phyloP scores from a whole-genome alignment of 768 basidiomycete species.

The Kwoniella dendrophila region DNA sequence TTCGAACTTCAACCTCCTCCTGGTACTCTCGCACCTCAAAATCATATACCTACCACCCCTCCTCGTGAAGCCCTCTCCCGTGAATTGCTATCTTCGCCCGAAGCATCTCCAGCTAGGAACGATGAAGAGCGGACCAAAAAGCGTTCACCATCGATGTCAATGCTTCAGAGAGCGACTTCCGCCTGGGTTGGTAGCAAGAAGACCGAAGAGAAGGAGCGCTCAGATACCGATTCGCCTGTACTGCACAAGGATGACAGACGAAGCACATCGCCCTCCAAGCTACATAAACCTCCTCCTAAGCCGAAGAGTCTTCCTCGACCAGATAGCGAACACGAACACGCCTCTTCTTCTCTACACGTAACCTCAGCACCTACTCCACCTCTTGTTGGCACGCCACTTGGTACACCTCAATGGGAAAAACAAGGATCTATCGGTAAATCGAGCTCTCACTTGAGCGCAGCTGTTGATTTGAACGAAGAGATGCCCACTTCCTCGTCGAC shows the following conservation, averaged over 20 bases:
- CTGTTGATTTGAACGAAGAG: conserved; percentile 10
- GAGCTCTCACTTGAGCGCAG: neutral
- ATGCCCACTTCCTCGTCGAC: conserved; percentile 1
- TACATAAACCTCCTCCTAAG: conserved; percentile 42
- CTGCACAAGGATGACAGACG: conserved; percentile 19
- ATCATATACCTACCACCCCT: conserved; percentile 23
- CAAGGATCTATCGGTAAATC: neutral
- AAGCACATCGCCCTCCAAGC: conserved; percentile 44
- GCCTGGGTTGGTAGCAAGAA: conserved; percentile 80
- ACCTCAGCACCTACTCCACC: conserved; percentile 6
- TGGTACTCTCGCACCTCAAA: neutral
- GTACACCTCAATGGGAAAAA: conserved; percentile 59
- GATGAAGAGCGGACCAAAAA: conserved; percentile 57
- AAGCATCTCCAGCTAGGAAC: conserved; percentile 20
- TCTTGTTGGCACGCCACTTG: conserved; percentile 60
- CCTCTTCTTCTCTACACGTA: neutral
- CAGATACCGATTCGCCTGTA: conserved; percentile 22
- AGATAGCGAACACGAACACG: conserved; percentile 15
- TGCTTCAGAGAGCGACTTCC: conserved; percentile 93
- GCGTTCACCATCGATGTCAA: conserved; percentile 86
- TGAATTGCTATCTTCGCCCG: conserved; percentile 10
- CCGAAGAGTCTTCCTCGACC: conserved; percentile 14
- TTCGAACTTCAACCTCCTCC: conserved; percentile 9
- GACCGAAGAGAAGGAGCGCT: conserved; percentile 61
- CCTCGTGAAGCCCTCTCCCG: conserved; percentile 12